Conservation (phyloP, 352 stramenopile species). For the Phytophthora fragariae region DNA sequence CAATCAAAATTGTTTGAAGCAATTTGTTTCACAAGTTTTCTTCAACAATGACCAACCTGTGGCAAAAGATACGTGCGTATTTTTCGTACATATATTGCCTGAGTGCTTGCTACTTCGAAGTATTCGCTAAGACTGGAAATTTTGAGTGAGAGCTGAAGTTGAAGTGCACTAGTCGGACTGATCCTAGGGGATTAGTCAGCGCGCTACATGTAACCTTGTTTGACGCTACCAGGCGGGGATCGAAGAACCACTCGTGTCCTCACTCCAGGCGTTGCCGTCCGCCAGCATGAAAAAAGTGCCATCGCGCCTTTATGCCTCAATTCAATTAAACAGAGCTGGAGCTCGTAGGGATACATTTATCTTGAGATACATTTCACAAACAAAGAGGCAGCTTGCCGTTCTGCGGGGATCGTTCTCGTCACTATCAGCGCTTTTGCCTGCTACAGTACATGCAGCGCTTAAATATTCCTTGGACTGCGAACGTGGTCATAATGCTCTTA, state of each 20-base stretch:
- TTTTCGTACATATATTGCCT: too few species aligned
- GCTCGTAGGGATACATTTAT: slow-evolving; percentile 11
- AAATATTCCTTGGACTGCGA: slow-evolving; percentile 41
- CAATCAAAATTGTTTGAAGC: too few species aligned
- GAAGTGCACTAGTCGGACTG: not conserved
- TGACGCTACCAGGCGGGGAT: slow-evolving; percentile 3
- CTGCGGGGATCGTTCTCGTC: not conserved
- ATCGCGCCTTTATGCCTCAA: not conserved
- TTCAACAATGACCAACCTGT: too few species aligned
- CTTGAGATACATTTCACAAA: slow-evolving; percentile 32
- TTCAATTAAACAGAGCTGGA: not conserved
- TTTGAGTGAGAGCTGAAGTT: not conserved
- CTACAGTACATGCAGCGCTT: slow-evolving; percentile 17
- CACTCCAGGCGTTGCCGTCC: not conserved
- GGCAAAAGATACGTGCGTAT: too few species aligned
- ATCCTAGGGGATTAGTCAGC: slow-evolving; percentile 3
- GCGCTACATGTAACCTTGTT: not conserved
- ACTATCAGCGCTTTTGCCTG: slow-evolving; percentile 2
- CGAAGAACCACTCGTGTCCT: slow-evolving; percentile 19
- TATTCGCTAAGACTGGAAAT: not conserved
- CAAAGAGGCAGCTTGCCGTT: slow-evolving; percentile 1
- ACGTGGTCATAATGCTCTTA: slow-evolving; percentile 33
- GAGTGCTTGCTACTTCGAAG: too few species aligned
- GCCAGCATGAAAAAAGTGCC: not conserved
- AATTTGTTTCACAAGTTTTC: too few species aligned